Evolutionary conservation across 805 yeast genomes (phyloP), one percentile per base, ranked within the genome.

Genomic region (Candida hungchunana): DNA sequence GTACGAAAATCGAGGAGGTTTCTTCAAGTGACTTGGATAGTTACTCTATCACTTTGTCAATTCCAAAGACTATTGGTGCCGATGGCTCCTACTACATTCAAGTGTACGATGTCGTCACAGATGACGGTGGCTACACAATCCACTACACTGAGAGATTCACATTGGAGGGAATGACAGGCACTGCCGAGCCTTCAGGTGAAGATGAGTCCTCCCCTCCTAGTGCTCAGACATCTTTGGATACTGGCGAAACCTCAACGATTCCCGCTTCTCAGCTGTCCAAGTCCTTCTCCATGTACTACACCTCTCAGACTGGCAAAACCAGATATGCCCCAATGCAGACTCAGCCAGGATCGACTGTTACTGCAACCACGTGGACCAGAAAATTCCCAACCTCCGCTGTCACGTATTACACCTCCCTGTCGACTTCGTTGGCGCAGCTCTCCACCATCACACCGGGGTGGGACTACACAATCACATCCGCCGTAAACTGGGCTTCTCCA

Each of bases 241-340:
- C 48, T 3, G 59, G 53, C 8, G 60, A 58, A 7, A 57, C 71
- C 0, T 69, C 69, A 3, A 36, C 47, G 4, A 8, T 44, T 7
- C 59, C 60, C 5, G 59, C 66, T 6, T 66, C 73, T 7, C 62
- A 60, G 3, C 63, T 64, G n/a, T 62, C 77, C 1, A 62, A 58
- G 11, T 78, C 86, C 4, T 81, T 80, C 54, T 47, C 77, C 3
- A 61, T 88, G 9, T 71, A 90, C 2, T 90, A 89, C 62, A 75
- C 87, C 4, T 47, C 53, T 47, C 97, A 90, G 66, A 80, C 90
- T 1, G 96, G 96, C 19, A 59, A 47, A 18, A 76, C 83, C 7
- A 73, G 89, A 53, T 85, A 65, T 59, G 97, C 97, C 1, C 96
- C 97, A 34, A 86, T 88, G 96, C 97, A 89, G 63, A 58, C 68